Evolutionary conservation across 106 monocot species (phyloP).

Genomic region (Posidonia australis): DNA sequence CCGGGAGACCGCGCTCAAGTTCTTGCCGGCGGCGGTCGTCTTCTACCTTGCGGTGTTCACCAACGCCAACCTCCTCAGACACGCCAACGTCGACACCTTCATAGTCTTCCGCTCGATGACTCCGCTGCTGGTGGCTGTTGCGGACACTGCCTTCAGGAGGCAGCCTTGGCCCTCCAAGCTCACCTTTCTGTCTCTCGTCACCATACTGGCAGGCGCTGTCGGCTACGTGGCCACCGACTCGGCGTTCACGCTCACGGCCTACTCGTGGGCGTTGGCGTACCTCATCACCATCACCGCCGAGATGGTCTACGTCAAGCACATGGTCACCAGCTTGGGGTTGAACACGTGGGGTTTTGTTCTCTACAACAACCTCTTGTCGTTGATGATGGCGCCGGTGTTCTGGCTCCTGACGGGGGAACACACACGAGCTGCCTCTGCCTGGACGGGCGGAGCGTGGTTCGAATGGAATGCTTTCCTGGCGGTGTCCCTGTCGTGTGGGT

Average conservation of each 20-base stretch:
- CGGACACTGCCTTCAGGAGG: slow-evolving; percentile 63
- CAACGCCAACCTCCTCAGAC: slow-evolving; percentile 67
- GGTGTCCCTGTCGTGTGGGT: slow-evolving; percentile 52
- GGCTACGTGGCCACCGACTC: slow-evolving; percentile 63
- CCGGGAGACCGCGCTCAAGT: slow-evolving; percentile 49
- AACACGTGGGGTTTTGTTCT: slow-evolving; percentile 85
- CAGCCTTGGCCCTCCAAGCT: slow-evolving; percentile 77
- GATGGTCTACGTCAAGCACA: slow-evolving; percentile 90
- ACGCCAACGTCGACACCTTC: slow-evolving; percentile 84
- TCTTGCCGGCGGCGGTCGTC: slow-evolving; percentile 56
- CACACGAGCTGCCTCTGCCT: slow-evolving; percentile 25
- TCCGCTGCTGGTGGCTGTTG: slow-evolving; percentile 60
- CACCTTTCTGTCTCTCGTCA: slow-evolving; percentile 56
- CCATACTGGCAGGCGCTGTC: slow-evolving; percentile 52
- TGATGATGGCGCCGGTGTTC: slow-evolving; percentile 70
- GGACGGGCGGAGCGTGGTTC: slow-evolving; percentile 25
- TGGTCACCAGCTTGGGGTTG: slow-evolving; percentile 61
- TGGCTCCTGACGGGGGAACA: slow-evolving; percentile 70
- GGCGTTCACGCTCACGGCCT: slow-evolving; percentile 55
- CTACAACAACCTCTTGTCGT: slow-evolving; percentile 67
- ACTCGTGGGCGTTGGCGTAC: slow-evolving; percentile 81
- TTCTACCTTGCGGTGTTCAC: slow-evolving; percentile 82
- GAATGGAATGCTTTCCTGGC: slow-evolving; percentile 36
- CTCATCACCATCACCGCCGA: slow-evolving; percentile 65
- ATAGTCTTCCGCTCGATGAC: slow-evolving; percentile 76